Evolutionary conservation across 2,329 filamentous ascomycete species (phyloP).

Genomic region (Colletotrichum tamarilloi): DNA sequence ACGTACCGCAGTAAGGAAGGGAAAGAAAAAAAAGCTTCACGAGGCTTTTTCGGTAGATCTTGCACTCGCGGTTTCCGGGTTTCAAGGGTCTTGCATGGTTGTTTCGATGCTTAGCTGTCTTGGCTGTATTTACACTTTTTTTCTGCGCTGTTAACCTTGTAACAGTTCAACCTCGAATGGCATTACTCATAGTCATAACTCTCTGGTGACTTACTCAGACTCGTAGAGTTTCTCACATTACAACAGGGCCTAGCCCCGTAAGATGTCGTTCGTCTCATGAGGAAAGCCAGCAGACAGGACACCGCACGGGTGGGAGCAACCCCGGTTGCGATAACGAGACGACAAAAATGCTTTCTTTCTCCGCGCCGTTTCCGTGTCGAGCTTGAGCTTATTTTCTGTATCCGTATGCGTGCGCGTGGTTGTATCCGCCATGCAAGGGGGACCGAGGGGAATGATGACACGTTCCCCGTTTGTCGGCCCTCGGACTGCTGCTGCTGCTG

Average conservation of each 20-base stretch:
- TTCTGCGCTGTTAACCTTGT: background rate
- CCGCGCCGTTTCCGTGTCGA: background rate
- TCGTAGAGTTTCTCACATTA: background rate
- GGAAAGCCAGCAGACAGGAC: background rate
- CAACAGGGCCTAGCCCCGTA: background rate
- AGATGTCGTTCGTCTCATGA: background rate
- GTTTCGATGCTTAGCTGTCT: background rate
- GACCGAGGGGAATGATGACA: background rate
- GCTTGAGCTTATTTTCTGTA: background rate
- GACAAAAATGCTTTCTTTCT: background rate
- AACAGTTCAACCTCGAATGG: too few relatives aligned
- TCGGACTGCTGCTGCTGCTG: background rate
- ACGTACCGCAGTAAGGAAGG: background rate
- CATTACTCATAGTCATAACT: background rate
- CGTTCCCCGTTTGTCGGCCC: background rate
- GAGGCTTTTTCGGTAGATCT: background rate
- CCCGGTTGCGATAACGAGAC: background rate
- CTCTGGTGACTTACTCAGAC: background rate
- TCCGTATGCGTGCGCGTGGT: background rate
- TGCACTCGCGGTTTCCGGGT: background rate
- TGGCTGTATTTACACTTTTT: background rate
- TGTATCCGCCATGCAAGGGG: background rate
- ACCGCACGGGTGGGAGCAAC: background rate
- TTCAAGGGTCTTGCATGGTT: background rate
- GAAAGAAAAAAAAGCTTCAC: background rate